Percentiles rank a stretch among this genome's conserved stretches.
phyloP scores from a whole-genome alignment of 2,329 filamentous ascomycete genomes.

The Botryotinia narcissicola region DNA sequence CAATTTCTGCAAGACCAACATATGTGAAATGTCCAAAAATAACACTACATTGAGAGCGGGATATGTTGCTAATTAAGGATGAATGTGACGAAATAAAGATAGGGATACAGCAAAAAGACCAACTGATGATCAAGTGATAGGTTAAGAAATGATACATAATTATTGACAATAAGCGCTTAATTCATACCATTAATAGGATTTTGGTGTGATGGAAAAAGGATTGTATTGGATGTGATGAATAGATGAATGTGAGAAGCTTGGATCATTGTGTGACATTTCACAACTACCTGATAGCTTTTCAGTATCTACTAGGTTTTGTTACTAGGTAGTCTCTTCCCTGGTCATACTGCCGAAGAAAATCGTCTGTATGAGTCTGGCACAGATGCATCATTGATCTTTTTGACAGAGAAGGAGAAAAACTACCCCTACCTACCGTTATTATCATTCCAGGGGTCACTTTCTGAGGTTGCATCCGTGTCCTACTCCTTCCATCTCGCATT shows the following conservation, averaged over 20 bases:
- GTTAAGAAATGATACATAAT: conserved; percentile 17
- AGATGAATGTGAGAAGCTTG: conserved; percentile 1
- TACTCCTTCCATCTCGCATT: conserved; percentile 6
- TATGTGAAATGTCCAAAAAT: conserved; percentile 20
- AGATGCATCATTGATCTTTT: conserved; percentile 11
- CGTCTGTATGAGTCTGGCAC: neutral
- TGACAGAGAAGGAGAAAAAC: neutral
- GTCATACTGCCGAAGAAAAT: neutral
- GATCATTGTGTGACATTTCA: conserved; percentile 4
- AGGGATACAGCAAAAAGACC: neutral
- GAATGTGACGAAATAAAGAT: neutral
- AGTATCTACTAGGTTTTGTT: neutral
- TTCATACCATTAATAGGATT: conserved; percentile 19
- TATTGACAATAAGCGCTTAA: conserved; percentile 18
- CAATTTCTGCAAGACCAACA: conserved; percentile 11
- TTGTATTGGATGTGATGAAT: conserved; percentile 13
- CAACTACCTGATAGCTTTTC: neutral
- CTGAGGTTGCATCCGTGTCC: conserved; percentile 1
- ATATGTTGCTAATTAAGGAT: conserved; percentile 22
- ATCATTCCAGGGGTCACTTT: conserved; percentile 3
- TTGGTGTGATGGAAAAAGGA: neutral
- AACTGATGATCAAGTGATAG: conserved; percentile 3
- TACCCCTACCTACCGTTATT: conserved; percentile 6
- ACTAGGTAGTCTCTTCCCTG: neutral
- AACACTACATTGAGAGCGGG: conserved; percentile 9